Percentiles rank a stretch among this genome's conserved stretches.
These are phyloP conservation scores for Annulohypoxylon truncatum DNA, from an alignment of 2,329 filamentous ascomycete genomes.

Conservation along the genomic window DNA sequence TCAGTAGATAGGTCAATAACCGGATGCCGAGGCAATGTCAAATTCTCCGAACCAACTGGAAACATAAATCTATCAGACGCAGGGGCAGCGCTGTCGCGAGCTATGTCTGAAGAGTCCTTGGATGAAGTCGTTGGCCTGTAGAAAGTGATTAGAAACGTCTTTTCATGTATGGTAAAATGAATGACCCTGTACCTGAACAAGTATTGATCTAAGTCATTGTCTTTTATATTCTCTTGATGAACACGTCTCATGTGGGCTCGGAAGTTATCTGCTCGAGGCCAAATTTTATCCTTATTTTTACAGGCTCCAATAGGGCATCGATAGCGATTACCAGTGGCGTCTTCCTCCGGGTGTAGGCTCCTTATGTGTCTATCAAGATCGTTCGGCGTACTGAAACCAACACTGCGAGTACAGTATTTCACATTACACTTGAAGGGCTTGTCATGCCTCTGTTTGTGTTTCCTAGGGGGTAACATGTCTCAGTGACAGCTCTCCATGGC, in stretches of 20 bases:
- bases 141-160: conserved; percentile 33
- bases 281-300: conserved; percentile 72
- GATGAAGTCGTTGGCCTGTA: conserved; percentile 17
- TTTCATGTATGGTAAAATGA: neutral
- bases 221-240: conserved; percentile 60
- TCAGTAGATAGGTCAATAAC: conserved; percentile 23
- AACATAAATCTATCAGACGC: conserved; percentile 24
- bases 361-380: conserved; percentile 84
- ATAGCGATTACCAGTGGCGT: conserved; percentile 64
- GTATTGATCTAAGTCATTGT: conserved; percentile 55
- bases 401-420: conserved; percentile 64
- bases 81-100: conserved; percentile 10
- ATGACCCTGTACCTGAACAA: conserved; percentile 45
- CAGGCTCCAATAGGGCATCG: conserved; percentile 70
- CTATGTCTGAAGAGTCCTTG: conserved; percentile 23
- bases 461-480: conserved; percentile 62
- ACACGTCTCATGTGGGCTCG: conserved; percentile 79
- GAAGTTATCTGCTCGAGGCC: conserved; percentile 89
- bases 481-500: conserved; percentile 23
- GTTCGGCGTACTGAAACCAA: conserved; percentile 83
- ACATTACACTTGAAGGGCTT: conserved; percentile 74
- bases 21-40: conserved; percentile 18
- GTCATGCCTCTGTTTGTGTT: conserved; percentile 77
- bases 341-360: conserved; percentile 70
- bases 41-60: conserved; percentile 14